These are phyloP conservation scores for Lipomyces spencermartinsiae DNA, from an alignment of 805 yeast species.

Conservation along the genomic window DNA sequence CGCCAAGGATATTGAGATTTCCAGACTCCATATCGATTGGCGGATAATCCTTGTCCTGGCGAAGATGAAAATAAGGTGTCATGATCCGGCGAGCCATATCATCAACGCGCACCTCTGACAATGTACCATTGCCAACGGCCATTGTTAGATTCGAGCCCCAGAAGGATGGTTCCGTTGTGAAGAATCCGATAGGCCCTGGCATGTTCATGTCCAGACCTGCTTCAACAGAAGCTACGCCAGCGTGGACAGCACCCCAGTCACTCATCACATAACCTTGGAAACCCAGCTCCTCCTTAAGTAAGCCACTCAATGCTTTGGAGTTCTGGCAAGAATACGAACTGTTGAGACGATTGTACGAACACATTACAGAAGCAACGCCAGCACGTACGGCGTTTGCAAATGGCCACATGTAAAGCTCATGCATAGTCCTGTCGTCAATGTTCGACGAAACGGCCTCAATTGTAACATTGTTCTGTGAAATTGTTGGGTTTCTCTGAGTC, in stretches of 20 bases:
- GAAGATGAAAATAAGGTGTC: constrained; percentile 60
- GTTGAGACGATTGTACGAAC: constrained; percentile 64
- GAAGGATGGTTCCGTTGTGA: constrained; percentile 59
- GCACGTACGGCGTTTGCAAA: constrained; percentile 67
- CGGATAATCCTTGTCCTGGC: constrained; percentile 39
- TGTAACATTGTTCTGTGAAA: constrained; percentile 36
- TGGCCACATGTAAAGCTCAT: constrained; percentile 69
- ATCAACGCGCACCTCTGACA: constrained; percentile 59
- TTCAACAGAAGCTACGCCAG: constrained; percentile 61
- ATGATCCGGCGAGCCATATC: constrained; percentile 68
- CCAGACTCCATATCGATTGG: not conserved
- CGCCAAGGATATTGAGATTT: not conserved
- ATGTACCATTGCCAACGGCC: constrained; percentile 61
- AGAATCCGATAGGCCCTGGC: constrained; percentile 55
- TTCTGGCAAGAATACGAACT: constrained; percentile 66
- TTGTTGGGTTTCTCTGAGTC: constrained; percentile 52
- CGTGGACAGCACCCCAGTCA: constrained; percentile 70
- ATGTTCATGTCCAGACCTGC: constrained; percentile 70
- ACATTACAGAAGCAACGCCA: constrained; percentile 67
- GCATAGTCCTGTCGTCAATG: constrained; percentile 66
- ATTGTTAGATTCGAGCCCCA: constrained; percentile 65
- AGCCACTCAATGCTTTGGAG: constrained; percentile 58
- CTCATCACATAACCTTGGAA: constrained; percentile 72
- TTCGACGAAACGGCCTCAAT: constrained; percentile 56
- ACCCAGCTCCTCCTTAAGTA: constrained; percentile 66